phyloP scores from a whole-genome alignment of 2,329 filamentous ascomycete species.

The Aspergillus sp. region DNA sequence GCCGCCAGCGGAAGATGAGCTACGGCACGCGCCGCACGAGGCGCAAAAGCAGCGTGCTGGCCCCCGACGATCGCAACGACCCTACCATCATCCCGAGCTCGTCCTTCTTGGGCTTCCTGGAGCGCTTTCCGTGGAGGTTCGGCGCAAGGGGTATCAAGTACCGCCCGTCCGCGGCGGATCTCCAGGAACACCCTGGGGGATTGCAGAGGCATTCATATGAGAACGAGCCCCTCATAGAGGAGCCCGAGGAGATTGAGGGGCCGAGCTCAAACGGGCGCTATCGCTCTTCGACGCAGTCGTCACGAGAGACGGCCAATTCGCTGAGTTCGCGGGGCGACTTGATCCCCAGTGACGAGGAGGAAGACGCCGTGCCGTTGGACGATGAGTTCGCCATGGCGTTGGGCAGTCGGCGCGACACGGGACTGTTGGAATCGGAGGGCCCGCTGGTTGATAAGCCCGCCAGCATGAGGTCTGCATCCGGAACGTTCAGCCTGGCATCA shows the following conservation, averaged over 20 bases:
- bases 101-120: conserved; percentile 80
- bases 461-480: conserved; percentile 41
- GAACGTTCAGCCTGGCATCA: conserved; percentile 49
- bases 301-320: conserved; percentile 79
- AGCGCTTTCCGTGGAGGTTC: conserved; percentile 79
- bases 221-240: conserved; percentile 68
- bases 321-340: conserved; percentile 84
- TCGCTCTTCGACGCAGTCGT: conserved; percentile 76
- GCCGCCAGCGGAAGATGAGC: conserved; percentile 78
- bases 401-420: conserved; percentile 63
- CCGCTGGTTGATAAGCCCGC: conserved; percentile 64
- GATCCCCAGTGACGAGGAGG: conserved; percentile 88
- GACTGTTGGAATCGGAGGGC: conserved; percentile 59
- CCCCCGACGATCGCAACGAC: conserved; percentile 58
- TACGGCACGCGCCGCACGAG: conserved; percentile 71
- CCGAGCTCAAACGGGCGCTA: conserved; percentile 37
- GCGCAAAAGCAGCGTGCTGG: conserved; percentile 56
- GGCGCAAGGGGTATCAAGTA: conserved; percentile 78
- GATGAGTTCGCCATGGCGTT: conserved; percentile 88
- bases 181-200: conserved; percentile 80
- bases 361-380: conserved; percentile 88
- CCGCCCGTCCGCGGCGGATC: conserved; percentile 83
- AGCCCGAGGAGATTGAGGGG: conserved; percentile 49
- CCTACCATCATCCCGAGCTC: conserved; percentile 89
- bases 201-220: conserved; percentile 51